These are phyloP conservation scores for Mucor sp. DNA, from an alignment of 371 early-diverging fungal species.

Conservation along the genomic window DNA sequence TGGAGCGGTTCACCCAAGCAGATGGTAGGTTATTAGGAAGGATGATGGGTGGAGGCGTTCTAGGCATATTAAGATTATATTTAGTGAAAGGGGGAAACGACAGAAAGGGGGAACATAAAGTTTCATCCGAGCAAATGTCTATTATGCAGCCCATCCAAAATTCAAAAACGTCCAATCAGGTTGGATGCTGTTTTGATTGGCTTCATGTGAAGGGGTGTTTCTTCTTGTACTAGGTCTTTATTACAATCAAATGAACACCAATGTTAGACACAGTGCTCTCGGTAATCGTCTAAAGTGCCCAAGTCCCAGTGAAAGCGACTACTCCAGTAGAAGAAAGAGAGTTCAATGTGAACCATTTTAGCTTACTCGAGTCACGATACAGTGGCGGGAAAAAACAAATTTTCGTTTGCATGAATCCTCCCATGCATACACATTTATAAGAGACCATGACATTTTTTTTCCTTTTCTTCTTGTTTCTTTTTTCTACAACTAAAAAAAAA, in stretches of 20 bases:
- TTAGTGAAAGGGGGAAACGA: neutral
- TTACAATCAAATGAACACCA: neutral
- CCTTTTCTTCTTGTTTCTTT: neutral
- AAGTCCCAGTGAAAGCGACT: neutral
- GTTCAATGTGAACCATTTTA: neutral
- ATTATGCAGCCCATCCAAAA: neutral
- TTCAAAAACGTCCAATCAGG: neutral
- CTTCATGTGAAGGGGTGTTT: neutral
- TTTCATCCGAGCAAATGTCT: neutral
- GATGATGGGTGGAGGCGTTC: slow-evolving; percentile 10
- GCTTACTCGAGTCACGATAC: neutral
- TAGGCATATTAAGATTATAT: neutral
- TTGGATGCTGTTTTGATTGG: neutral
- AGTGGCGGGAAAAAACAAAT: neutral
- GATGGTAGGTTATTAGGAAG: neutral
- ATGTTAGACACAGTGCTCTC: neutral
- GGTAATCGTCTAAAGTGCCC: neutral
- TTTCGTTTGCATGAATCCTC: slow-evolving; percentile 8
- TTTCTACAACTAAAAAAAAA: neutral
- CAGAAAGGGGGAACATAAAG: neutral
- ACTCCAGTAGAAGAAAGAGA: neutral
- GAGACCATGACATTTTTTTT: slow-evolving; percentile 2
- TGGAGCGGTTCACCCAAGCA: slow-evolving; percentile 4
- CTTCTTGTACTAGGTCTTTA: neutral
- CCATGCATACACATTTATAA: no score